Evolutionary conservation across 176 grass and related monocot genomes (phyloP).

Genomic region (Luzula sylvatica): DNA sequence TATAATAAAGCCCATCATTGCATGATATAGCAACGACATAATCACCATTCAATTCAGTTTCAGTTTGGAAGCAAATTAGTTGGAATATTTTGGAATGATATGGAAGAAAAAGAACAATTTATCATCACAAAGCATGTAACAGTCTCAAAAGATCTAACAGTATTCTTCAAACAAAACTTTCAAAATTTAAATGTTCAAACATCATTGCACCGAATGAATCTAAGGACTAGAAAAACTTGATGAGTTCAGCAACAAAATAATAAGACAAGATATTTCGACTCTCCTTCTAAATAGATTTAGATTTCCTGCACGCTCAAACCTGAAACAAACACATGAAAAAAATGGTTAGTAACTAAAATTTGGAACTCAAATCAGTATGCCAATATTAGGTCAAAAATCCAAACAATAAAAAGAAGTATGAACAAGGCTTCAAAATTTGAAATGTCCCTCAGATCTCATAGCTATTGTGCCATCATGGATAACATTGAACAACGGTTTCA

Average conservation of each 20-base stretch:
- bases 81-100: no score
- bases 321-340: conserved; percentile 12
- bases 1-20: no score
- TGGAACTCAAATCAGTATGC: not conserved
- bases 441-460: conserved; percentile 71
- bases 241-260: conserved; percentile 8
- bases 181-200: conserved; percentile 24
- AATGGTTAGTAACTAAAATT: not conserved
- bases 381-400: not conserved
- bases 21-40: no score
- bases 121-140: no score
- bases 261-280: not conserved
- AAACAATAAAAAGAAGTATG: not conserved
- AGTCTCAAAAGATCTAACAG: no score
- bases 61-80: no score
- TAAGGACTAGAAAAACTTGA: conserved; percentile 8
- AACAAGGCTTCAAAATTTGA: not conserved
- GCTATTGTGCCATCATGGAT: conserved; percentile 54
- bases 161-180: not conserved
- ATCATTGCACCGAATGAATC: not conserved
- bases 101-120: no score
- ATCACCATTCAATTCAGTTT: no score
- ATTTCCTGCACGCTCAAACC: conserved; percentile 55
- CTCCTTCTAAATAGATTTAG: not conserved
- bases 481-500: conserved; percentile 21